These are phyloP conservation scores for Camellia japonica DNA, from an alignment of 148 eudicot species.

Conservation along the genomic window DNA sequence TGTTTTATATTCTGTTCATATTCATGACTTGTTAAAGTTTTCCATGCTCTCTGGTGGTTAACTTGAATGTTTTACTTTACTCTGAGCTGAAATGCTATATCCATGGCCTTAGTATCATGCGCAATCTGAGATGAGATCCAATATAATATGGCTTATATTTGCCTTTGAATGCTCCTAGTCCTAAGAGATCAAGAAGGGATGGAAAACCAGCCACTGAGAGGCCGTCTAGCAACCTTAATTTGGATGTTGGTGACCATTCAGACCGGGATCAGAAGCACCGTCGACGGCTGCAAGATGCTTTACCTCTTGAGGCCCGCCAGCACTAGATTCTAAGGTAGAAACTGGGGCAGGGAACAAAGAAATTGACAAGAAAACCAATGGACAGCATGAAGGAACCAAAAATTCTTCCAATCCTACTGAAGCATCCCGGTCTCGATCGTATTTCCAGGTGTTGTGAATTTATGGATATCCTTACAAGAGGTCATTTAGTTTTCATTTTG, in stretches of 20 bases:
- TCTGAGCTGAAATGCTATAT: neutral
- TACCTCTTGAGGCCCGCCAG: conserved; percentile 51
- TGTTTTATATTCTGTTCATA: neutral
- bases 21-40: neutral
- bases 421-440: conserved; percentile 39
- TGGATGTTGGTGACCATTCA: conserved; percentile 35
- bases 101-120: neutral
- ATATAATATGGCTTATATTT: neutral
- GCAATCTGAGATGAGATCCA: neutral
- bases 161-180: conserved; percentile 25
- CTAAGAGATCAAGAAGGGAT: conserved; percentile 51
- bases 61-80: neutral
- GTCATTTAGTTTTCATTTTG: neutral
- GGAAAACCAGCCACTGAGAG: conserved; percentile 54
- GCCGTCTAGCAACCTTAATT: conserved; percentile 36
- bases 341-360: conserved; percentile 27
- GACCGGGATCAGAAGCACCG: conserved; percentile 53
- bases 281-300: conserved; percentile 55
- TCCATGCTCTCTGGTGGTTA: neutral
- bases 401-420: conserved; percentile 30
- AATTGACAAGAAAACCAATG: conserved; percentile 37
- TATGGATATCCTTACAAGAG: neutral
- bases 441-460: conserved; percentile 47
- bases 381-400: conserved; percentile 28
- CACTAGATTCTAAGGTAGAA: conserved; percentile 37